Base-by-base conservation (phyloP, 352 stramenopile genomes). In the Saprolegnia diclina region DNA sequence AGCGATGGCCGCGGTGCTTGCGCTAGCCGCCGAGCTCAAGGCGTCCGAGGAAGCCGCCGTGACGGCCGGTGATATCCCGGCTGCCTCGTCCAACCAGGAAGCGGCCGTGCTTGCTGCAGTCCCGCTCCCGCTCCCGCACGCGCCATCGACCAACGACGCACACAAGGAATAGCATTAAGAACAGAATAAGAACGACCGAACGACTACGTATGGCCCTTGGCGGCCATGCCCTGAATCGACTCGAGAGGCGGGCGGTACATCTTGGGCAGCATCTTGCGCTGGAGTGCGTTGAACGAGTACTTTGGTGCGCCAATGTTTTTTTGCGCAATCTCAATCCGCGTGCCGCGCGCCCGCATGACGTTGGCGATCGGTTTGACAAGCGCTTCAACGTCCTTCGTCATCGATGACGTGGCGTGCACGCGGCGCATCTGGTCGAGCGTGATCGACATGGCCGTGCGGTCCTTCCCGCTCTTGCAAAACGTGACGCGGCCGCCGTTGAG, bases 381-480 rank as follows among this genome's bases (percentile, higher is more conserved):
- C 21, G 22, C 54, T 21, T 80, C 88, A 10, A 83, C 76, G 45
- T 79, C 87, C 3, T 90, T 63, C 22, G 74, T 74, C 63, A 82
- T 74, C 32, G 72, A 75, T 59, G 87, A 77, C 16, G 80, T 81
- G 1, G 80, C 78, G 21, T 84, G 74, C 4, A 91, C 71, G 61
- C 90, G 73, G 24, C 96, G 84, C 22, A 92, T 88, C 71, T 98
- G 87, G 71, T 98, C 97, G 26, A 98, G 89, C 42, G 95, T 98
- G 22, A 97, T 86, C 59, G 95, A 95, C 96, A 99, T 99, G 11
- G 92, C 95, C 7, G 96, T 99, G 56, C 96, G 87, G 78, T 99
- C 95, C 74, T 99, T 99, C 38, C 96, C 95, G n/a, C 83, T 97
- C 71, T 99, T 99, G 82, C 95, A 99, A 82, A 98, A 99, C 0